Conservation (phyloP, 2,329 filamentous ascomycete species). For the Colletotrichum eleusines region DNA sequence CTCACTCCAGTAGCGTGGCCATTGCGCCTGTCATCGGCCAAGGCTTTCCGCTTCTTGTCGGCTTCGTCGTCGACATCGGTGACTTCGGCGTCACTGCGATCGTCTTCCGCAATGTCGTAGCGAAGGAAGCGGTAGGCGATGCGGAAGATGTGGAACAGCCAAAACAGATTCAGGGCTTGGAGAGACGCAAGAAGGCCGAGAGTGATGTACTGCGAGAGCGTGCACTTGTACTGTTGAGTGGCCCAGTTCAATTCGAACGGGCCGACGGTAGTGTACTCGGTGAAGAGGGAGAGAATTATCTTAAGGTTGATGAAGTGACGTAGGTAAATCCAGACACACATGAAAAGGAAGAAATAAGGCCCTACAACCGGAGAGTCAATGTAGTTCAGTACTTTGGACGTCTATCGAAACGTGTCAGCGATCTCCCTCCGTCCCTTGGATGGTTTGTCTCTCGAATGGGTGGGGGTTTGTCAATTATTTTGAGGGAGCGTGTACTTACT, state of each 20-base stretch:
- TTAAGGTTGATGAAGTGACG: slow-evolving; percentile 86
- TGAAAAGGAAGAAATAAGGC: slow-evolving; percentile 88
- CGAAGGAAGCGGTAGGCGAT: slow-evolving; percentile 79
- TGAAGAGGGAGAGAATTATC: slow-evolving; percentile 81
- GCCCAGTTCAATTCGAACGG: slow-evolving; percentile 83
- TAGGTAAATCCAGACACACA: slow-evolving; percentile 87
- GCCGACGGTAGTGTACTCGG: slow-evolving; percentile 79
- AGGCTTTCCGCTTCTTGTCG: slow-evolving; percentile 44
- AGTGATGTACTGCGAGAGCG: slow-evolving; percentile 76
- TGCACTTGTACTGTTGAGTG: slow-evolving; percentile 81
- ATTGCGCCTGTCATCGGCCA: slow-evolving; percentile 25
- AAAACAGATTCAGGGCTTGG: slow-evolving; percentile 84
- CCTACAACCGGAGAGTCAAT: slow-evolving; percentile 82
- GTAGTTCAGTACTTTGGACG: slow-evolving; percentile 93
- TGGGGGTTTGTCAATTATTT: not conserved
- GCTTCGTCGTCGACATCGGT: slow-evolving; percentile 61
- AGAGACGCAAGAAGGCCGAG: slow-evolving; percentile 72
- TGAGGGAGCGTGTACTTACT: slow-evolving; percentile 64
- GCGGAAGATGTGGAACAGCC: slow-evolving; percentile 81
- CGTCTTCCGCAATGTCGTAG: slow-evolving; percentile 73
- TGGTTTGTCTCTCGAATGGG: not conserved
- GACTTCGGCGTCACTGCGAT: slow-evolving; percentile 77
- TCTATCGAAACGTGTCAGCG: slow-evolving; percentile 61
- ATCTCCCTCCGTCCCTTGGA: not conserved
- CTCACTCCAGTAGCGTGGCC: slow-evolving; percentile 35